These are phyloP conservation scores for Quercus berberidifolia DNA, from an alignment of 306 rosid genomes.

Conservation along the genomic window DNA sequence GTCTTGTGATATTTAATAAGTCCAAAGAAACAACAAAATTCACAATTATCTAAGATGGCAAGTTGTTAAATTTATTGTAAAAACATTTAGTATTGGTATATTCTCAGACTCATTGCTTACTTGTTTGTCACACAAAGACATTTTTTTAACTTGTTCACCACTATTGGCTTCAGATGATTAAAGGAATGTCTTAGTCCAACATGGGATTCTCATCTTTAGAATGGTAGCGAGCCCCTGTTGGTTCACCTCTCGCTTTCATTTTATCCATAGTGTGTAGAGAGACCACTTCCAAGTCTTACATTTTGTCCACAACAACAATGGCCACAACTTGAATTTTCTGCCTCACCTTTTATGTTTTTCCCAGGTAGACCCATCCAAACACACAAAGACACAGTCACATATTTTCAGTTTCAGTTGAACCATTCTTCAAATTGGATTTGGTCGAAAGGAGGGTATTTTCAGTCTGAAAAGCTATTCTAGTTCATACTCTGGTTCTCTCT, in stretches of 20 bases:
- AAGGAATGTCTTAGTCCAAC: constrained; percentile 11
- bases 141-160: neutral
- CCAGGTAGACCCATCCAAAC: neutral
- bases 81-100: too few relatives aligned
- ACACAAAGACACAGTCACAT: neutral
- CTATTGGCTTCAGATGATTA: constrained; percentile 23
- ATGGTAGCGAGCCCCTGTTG: neutral
- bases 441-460: constrained; percentile 2
- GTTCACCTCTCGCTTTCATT: neutral
- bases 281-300: neutral
- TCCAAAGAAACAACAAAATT: too few relatives aligned
- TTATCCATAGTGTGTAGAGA: neutral
- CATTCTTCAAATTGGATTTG: constrained; percentile 2
- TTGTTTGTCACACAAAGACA: neutral
- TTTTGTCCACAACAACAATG: neutral
- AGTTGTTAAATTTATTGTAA: too few relatives aligned
- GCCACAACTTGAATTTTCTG: constrained; percentile 4
- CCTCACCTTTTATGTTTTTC: neutral
- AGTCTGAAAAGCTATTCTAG: neutral
- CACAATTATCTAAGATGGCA: too few relatives aligned
- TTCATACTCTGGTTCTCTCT: neutral
- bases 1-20: too few relatives aligned
- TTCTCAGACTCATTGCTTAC: too few relatives aligned
- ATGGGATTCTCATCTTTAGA: neutral
- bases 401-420: neutral